Conservation (phyloP, 164 flowering plant genomes). For the Aristolochia fimbriata region DNA sequence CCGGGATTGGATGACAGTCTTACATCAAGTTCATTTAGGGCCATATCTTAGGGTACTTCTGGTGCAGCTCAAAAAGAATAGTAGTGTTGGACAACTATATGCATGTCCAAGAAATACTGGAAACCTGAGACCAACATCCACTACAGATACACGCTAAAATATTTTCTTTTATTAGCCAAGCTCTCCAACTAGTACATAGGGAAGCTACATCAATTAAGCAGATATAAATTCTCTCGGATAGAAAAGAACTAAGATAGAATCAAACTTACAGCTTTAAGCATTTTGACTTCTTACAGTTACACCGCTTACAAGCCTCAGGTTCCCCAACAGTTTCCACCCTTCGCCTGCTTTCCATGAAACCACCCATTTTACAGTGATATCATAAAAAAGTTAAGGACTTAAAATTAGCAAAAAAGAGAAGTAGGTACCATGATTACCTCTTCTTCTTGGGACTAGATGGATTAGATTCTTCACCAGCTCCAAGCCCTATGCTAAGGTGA, state of each 20-base stretch:
- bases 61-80: no score
- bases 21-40: no score
- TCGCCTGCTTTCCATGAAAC: conserved; percentile 37
- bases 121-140: no score
- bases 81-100: no score
- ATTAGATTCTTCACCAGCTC: conserved; percentile 38
- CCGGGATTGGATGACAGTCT: no score
- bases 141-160: no score
- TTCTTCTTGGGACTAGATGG: conserved; percentile 80
- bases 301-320: conserved; percentile 69
- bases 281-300: conserved; percentile 93
- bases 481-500: conserved; percentile 28
- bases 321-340: conserved; percentile 51
- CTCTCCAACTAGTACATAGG: background rate
- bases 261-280: conserved; percentile 92
- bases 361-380: background rate
- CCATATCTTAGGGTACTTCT: no score
- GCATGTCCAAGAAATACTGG: no score
- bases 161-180: no score
- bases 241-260: background rate
- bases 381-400: background rate
- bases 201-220: background rate
- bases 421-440: conserved; percentile 31
- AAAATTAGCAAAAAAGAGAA: background rate
- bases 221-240: background rate